Percentiles rank a stretch among this genome's conserved stretches.
These are phyloP conservation scores for Ceratobasidium sp. DNA, from an alignment of 1,284 basidiomycete genomes.

Conservation along the genomic window DNA sequence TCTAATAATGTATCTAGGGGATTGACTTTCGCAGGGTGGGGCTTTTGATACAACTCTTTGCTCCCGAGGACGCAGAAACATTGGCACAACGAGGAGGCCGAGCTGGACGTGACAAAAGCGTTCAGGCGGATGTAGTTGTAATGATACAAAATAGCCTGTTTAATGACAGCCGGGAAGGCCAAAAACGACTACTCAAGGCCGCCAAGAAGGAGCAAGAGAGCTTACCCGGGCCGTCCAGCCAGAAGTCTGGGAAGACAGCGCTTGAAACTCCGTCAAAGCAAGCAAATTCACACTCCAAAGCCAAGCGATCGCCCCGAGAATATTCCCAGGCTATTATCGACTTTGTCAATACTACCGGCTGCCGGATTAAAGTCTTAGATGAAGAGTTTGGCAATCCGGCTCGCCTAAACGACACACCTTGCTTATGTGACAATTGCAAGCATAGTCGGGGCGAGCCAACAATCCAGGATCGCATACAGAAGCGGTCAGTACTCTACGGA, in stretches of 20 bases:
- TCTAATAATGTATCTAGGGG: neutral
- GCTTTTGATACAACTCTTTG: neutral
- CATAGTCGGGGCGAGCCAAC: neutral
- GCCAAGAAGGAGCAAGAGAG: neutral
- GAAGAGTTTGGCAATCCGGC: neutral
- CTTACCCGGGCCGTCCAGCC: neutral
- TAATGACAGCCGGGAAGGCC: conserved; percentile 3
- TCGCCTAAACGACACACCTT: neutral
- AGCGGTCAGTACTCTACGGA: neutral
- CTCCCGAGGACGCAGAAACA: neutral
- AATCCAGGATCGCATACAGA: neutral
- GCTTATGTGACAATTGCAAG: neutral
- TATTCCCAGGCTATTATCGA: neutral
- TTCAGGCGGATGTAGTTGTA: neutral
- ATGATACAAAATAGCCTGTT: conserved; percentile 6
- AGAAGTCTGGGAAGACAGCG: neutral
- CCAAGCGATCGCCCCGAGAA: neutral
- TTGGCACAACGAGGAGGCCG: neutral
- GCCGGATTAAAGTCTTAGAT: neutral
- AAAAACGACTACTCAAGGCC: neutral
- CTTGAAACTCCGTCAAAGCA: too few relatives aligned
- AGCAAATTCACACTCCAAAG: neutral
- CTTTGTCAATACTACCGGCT: conserved; percentile 8
- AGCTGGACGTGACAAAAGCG: neutral
- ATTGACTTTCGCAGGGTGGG: conserved; percentile 1